A percentile compares a stretch with the other conserved stretches of the same genome.
Conservation (phyloP, 2,329 filamentous ascomycete genomes). For the Polychaeton citri region DNA sequence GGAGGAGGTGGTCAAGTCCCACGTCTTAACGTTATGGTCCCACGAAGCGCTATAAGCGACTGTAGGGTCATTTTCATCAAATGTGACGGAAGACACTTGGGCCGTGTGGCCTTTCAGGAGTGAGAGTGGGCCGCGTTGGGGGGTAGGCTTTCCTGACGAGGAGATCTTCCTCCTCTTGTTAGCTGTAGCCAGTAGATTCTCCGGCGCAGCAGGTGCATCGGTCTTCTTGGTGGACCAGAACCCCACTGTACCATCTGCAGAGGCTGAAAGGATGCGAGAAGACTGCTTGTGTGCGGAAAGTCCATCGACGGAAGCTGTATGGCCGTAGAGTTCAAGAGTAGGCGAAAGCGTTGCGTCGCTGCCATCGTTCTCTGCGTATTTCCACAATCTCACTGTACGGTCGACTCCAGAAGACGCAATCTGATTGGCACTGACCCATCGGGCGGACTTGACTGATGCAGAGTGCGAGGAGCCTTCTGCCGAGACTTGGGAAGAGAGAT, state of each 20-base stretch:
- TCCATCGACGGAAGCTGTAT: conserved; percentile 60
- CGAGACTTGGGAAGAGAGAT: conserved; percentile 71
- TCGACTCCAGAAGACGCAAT: conserved; percentile 76
- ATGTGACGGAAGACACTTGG: conserved; percentile 65
- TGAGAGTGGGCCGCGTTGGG: conserved; percentile 66
- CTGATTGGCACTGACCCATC: conserved; percentile 65
- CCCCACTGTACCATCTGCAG: conserved; percentile 70
- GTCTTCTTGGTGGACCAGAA: conserved; percentile 76
- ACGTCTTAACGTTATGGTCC: conserved; percentile 82
- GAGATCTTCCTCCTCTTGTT: conserved; percentile 64
- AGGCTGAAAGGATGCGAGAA: conserved; percentile 71
- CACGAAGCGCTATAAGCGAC: conserved; percentile 85
- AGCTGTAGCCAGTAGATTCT: conserved; percentile 46
- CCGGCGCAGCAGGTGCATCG: conserved; percentile 59
- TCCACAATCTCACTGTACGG: conserved; percentile 78
- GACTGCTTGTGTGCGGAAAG: conserved; percentile 61
- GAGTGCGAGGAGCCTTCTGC: conserved; percentile 64
- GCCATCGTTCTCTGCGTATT: conserved; percentile 58
- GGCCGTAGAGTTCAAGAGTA: conserved; percentile 70
- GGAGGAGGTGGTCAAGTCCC: conserved; percentile 71
- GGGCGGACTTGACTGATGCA: conserved; percentile 66
- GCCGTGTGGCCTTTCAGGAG: conserved; percentile 60
- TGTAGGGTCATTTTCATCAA: conserved; percentile 72
- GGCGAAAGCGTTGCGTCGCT: conserved; percentile 44
- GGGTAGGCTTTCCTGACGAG: conserved; percentile 30